phyloP scores from a whole-genome alignment of 352 stramenopile genomes.

The Phytophthora sojae region DNA sequence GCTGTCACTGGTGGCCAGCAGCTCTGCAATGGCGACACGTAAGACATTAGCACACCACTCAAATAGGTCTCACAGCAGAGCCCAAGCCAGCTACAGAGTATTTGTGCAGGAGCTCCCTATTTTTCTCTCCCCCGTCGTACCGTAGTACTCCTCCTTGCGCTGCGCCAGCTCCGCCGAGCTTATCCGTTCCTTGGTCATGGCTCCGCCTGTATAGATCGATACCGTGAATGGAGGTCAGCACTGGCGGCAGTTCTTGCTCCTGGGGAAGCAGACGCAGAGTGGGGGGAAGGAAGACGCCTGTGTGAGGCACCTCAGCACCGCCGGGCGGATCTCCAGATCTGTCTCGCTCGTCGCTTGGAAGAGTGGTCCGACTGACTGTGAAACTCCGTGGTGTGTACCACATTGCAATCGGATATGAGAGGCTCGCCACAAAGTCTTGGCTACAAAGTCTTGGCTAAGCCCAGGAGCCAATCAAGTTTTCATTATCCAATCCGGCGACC shows the following conservation, averaged over 20 bases:
- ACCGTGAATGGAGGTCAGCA: slow-evolving; percentile 6
- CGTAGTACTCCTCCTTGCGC: slow-evolving; percentile 65
- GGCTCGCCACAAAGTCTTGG: too few species aligned
- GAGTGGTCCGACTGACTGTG: slow-evolving; percentile 17
- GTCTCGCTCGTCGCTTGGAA: slow-evolving; percentile 28
- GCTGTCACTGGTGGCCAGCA: slow-evolving; percentile 60
- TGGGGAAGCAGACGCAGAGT: not conserved
- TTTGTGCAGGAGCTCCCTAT: not conserved
- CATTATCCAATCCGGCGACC: not conserved
- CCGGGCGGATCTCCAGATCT: slow-evolving; percentile 22
- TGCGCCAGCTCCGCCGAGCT: slow-evolving; percentile 49
- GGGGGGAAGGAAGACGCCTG: not conserved
- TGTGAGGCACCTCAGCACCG: slow-evolving; percentile 10
- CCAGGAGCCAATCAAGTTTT: not conserved
- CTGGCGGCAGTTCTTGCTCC: slow-evolving; percentile 2
- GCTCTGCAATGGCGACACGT: slow-evolving; percentile 45
- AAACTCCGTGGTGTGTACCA: slow-evolving; percentile 21
- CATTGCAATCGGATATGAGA: not conserved
- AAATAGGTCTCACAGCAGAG: not conserved
- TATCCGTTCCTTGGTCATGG: slow-evolving; percentile 49
- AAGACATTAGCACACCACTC: not conserved
- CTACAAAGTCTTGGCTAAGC: too few species aligned
- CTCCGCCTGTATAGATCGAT: slow-evolving; percentile 11
- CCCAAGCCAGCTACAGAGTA: not conserved
- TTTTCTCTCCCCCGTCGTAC: slow-evolving; percentile 19